A percentile compares a stretch with the other conserved stretches of the same genome.
Conservation (phyloP, 1,139 yeast genomes). For the Entelexis sorbosivorans region DNA sequence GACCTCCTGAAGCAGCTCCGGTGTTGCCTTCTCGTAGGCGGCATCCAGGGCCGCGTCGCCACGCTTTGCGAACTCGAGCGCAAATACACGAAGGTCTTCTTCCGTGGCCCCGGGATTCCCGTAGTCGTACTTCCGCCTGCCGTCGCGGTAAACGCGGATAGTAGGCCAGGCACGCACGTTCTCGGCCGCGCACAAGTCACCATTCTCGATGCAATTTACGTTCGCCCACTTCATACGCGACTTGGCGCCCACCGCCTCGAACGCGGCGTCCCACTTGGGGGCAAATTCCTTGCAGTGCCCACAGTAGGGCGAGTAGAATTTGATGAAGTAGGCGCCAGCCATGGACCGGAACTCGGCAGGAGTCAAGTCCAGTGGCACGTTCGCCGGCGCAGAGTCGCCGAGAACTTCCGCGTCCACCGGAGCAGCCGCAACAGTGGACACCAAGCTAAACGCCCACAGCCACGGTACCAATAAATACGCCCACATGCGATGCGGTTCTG, state of each 20-base stretch:
- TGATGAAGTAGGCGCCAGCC: constrained; percentile 33
- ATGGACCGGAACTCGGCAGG: constrained; percentile 24
- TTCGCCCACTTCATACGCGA: constrained; percentile 31
- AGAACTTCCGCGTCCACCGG: constrained; percentile 4
- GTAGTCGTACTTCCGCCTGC: constrained; percentile 25
- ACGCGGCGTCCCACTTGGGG: constrained; percentile 32
- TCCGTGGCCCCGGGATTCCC: constrained; percentile 19
- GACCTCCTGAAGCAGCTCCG: constrained; percentile 3
- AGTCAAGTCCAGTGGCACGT: constrained; percentile 14
- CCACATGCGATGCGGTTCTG: not conserved
- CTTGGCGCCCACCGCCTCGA: constrained; percentile 24
- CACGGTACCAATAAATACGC: not conserved
- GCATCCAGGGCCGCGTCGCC: constrained; percentile 16
- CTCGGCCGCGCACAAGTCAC: constrained; percentile 32
- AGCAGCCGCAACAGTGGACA: not conserved
- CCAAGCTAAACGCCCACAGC: constrained; percentile 1
- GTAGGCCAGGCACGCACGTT: constrained; percentile 31
- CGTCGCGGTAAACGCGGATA: constrained; percentile 30
- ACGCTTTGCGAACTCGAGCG: constrained; percentile 7
- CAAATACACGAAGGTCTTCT: constrained; percentile 17
- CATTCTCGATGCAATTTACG: constrained; percentile 34
- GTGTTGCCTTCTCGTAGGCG: constrained; percentile 13
- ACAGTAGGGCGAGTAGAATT: constrained; percentile 36
- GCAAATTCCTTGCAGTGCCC: constrained; percentile 33
- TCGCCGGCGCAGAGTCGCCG: not conserved